A percentile compares a stretch with the other conserved stretches of the same genome.
Evolutionary conservation across 805 yeast genomes (phyloP).

Genomic region (Saturnispora diversa): DNA sequence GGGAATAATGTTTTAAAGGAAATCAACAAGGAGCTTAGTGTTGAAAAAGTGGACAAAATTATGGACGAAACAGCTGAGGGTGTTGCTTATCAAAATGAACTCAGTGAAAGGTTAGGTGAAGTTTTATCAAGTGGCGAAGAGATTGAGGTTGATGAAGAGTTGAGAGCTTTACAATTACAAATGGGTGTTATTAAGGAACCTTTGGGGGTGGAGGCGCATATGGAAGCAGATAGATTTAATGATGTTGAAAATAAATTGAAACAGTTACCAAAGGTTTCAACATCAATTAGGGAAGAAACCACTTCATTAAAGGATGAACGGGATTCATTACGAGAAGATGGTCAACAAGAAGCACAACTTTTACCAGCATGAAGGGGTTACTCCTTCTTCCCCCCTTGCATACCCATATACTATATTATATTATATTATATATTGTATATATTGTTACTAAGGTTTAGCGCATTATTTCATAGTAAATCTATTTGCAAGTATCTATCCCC

Average conservation of each 20-base stretch:
- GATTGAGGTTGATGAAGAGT: slow-evolving; percentile 59
- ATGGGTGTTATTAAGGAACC: slow-evolving; percentile 18
- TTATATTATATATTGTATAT: too few relatives aligned
- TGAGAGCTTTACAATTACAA: slow-evolving; percentile 43
- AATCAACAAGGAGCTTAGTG: slow-evolving; percentile 68
- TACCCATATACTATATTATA: too few relatives aligned
- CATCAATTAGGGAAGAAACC: slow-evolving; percentile 14
- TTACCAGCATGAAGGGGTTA: too few relatives aligned
- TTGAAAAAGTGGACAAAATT: slow-evolving; percentile 71
- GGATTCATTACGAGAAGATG: slow-evolving; percentile 19
- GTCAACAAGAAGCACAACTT: slow-evolving; percentile 16
- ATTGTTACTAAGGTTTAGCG: too few relatives aligned
- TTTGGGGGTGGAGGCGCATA: too few relatives aligned
- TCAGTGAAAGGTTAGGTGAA: slow-evolving; percentile 44
- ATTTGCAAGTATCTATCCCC: too few relatives aligned
- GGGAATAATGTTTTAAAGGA: slow-evolving; percentile 73
- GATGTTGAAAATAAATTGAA: slow-evolving; percentile 15
- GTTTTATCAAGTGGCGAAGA: slow-evolving; percentile 41
- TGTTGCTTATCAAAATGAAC: slow-evolving; percentile 66
- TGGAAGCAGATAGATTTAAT: background rate
- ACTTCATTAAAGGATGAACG: slow-evolving; percentile 2
- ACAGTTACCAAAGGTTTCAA: slow-evolving; percentile 29
- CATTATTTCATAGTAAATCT: too few relatives aligned
- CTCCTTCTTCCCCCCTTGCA: too few relatives aligned
- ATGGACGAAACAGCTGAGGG: slow-evolving; percentile 84